These are phyloP conservation scores for Paraleonurus japonicus DNA, from an alignment of 257 asterid species.

Conservation along the genomic window DNA sequence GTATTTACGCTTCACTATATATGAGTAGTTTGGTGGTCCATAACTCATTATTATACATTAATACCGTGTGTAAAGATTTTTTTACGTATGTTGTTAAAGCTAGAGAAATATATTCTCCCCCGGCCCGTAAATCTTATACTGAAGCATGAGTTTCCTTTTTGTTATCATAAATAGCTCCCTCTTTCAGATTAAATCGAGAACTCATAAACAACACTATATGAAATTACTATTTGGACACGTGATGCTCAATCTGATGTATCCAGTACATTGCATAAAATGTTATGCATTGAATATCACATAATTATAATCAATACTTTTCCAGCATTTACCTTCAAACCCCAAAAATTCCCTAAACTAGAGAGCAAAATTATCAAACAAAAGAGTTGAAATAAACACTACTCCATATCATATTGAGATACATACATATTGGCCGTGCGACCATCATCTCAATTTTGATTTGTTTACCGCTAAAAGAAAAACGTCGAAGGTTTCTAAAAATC, in stretches of 20 bases:
- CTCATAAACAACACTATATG: neutral
- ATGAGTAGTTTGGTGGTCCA: neutral
- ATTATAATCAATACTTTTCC: neutral
- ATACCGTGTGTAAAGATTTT: neutral
- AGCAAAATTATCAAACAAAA: neutral
- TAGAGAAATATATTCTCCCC: neutral
- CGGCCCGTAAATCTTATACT: neutral
- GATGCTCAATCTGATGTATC: neutral
- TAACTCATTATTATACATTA: neutral
- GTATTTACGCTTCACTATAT: neutral
- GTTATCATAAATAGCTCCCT: neutral
- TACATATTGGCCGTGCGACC: neutral
- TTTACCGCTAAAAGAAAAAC: neutral
- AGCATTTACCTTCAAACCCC: slow-evolving; percentile 1
- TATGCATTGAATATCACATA: neutral
- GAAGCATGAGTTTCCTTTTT: neutral
- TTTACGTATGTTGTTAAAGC: neutral
- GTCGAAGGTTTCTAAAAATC: neutral
- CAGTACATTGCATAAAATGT: neutral
- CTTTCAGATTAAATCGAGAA: neutral
- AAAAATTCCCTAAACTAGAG: neutral
- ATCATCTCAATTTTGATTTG: neutral
- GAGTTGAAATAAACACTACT: neutral
- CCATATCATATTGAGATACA: neutral
- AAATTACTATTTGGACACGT: neutral